These are phyloP conservation scores for Zanthoxylum bungeanum DNA, from an alignment of 345 rosid species.

Conservation along the genomic window DNA sequence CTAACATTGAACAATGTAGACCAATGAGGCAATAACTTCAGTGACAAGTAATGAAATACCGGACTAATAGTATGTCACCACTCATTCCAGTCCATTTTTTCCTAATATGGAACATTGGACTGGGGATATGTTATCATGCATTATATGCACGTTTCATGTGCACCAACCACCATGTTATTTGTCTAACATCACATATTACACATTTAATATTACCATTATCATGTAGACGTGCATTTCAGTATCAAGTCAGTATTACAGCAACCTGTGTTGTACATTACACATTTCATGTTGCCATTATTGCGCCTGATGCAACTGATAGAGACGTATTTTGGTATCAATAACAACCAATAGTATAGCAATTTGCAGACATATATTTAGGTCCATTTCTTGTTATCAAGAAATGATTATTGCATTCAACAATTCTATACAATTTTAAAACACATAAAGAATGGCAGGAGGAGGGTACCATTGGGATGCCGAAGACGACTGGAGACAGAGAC, in stretches of 20 bases:
- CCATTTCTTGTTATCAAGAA: background rate
- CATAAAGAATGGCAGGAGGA: conserved; percentile 10
- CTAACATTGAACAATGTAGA: too few relatives aligned
- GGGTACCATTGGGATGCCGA: conserved; percentile 96
- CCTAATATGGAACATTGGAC: background rate
- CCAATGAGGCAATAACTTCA: background rate
- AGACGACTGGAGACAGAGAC: conserved; percentile 64
- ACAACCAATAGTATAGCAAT: background rate
- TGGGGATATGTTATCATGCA: background rate
- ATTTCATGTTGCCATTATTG: background rate
- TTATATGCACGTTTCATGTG: background rate
- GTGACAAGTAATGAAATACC: background rate
- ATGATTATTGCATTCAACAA: background rate
- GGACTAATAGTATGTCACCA: background rate
- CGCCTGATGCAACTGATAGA: background rate
- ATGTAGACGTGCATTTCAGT: background rate
- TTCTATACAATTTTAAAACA: conserved; percentile 7
- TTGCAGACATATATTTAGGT: background rate
- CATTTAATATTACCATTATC: background rate
- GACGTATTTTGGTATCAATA: background rate
- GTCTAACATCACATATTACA: background rate
- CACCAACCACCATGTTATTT: background rate
- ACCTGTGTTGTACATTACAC: background rate
- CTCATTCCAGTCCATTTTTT: background rate
- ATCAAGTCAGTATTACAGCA: background rate